Evolutionary conservation across 2,329 filamentous ascomycete species (phyloP), one percentile per base, ranked within the genome.

Genomic region (Diaporthe amygdali): DNA sequence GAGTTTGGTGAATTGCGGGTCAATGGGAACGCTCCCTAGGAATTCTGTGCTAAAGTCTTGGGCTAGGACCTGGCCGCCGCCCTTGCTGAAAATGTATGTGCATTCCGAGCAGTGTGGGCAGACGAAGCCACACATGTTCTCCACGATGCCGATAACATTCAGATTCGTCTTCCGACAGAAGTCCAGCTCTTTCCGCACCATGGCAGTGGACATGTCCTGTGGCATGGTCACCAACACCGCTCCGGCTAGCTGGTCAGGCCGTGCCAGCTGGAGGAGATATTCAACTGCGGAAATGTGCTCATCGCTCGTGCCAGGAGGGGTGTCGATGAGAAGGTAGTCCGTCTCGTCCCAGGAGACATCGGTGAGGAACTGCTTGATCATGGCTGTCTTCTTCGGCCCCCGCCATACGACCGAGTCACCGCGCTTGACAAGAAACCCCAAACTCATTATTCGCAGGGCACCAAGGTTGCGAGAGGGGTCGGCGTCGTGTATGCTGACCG

Each of bases 341-440:
- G 94, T 90, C 30, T 92, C 89, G 68, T 90, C 89, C 96, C 96
- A 98, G 37, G 94, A 87, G 5, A 98, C 95, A 78, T 98, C 95
- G 1, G 93, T 93, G 34, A 99, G 86, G 79, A 99, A 99, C 81
- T 99, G 96, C 49, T 95, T 91, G 71, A 99, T 94, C 96, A 99
- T 99, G 64, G 96, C 96, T 5, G 96, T 99, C 85, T 99, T 99
- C 84, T 99, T 99, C 2, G 96, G 96, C 0, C 96, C 96, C 67
- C 96, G 90, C 96, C 96, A 99, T 47, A 99, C 96, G 0, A 99
- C 95, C 0, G 96, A 96, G 77, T 98, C 95, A 73, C 93, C 94
- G 76, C 96, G 87, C 73, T 91, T 90, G 7, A 99, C 88, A 8
- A 99, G 88, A 77, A 99, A 98, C 3, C 95, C 96, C 1, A 99